Evolutionary conservation across 495 filamentous ascomycete species (phyloP).

Genomic region (Delitschia confertaspora): DNA sequence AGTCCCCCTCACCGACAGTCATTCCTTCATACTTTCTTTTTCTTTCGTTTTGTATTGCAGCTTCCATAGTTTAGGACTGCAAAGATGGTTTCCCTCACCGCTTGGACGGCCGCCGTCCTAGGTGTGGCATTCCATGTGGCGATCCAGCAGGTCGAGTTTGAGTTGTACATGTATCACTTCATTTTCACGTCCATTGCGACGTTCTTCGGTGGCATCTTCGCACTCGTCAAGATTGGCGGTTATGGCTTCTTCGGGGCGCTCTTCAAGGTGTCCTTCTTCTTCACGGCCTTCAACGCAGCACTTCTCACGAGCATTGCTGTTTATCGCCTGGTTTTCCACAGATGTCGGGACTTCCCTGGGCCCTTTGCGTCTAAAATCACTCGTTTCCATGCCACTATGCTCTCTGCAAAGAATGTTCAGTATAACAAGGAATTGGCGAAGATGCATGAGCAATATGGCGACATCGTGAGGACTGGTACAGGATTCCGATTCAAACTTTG

Average conservation of each 20-base stretch:
- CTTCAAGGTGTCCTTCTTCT: not conserved
- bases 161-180: slow-evolving; percentile 13
- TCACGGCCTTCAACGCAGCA: slow-evolving; percentile 7
- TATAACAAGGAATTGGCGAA: slow-evolving; percentile 8
- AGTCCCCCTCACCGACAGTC: too few species aligned
- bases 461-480: slow-evolving; percentile 22
- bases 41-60: too few species aligned
- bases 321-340: slow-evolving; percentile 24
- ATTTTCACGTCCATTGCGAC: not conserved
- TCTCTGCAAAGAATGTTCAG: slow-evolving; percentile 5
- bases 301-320: slow-evolving; percentile 39
- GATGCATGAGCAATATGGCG: slow-evolving; percentile 15
- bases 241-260: not conserved
- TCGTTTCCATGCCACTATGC: slow-evolving; percentile 9
- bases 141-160: slow-evolving; percentile 10
- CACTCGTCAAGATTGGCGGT: not conserved
- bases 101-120: not conserved
- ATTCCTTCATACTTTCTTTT: too few species aligned
- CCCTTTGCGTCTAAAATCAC: slow-evolving; percentile 13
- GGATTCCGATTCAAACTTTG: too few species aligned
- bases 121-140: not conserved
- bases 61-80: too few species aligned
- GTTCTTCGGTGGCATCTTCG: not conserved
- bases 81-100: not conserved
- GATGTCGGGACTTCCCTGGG: slow-evolving; percentile 12